Evolutionary conservation across 2,329 filamentous ascomycete species (phyloP).

Genomic region (Fusarium caatingaense): DNA sequence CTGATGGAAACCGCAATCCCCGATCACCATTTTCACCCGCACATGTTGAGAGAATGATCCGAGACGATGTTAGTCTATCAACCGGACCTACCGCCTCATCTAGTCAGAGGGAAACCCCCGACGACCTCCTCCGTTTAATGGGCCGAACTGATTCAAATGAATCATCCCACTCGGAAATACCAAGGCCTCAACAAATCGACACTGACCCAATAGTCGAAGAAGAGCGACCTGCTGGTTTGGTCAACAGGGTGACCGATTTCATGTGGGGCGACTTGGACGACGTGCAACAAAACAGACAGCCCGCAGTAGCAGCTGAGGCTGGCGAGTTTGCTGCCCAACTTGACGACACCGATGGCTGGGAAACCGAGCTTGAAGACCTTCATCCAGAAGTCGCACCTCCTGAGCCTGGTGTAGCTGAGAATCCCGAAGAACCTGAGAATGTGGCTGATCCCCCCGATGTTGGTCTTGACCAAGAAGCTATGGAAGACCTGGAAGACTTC

Average conservation of each 20-base stretch:
- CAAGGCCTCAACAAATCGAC: slow-evolving; percentile 7
- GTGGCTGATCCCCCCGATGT: slow-evolving; percentile 73
- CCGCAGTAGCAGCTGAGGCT: slow-evolving; percentile 55
- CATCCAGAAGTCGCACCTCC: slow-evolving; percentile 51
- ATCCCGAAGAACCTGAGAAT: slow-evolving; percentile 56
- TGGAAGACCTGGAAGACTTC: slow-evolving; percentile 91
- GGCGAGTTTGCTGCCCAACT: slow-evolving; percentile 50
- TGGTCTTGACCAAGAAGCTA: slow-evolving; percentile 78
- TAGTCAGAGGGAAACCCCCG: neutral
- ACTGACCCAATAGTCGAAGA: slow-evolving; percentile 28
- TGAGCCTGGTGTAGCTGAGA: slow-evolving; percentile 36
- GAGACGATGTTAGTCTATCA: slow-evolving; percentile 1
- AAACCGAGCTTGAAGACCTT: slow-evolving; percentile 53
- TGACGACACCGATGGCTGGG: slow-evolving; percentile 48
- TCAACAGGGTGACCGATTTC: slow-evolving; percentile 63
- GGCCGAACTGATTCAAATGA: slow-evolving; percentile 6
- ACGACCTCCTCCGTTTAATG: slow-evolving; percentile 5
- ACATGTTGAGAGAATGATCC: neutral
- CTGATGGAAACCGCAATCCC: neutral
- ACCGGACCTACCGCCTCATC: neutral
- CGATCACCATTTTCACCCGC: slow-evolving; percentile 1
- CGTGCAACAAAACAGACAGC: slow-evolving; percentile 45
- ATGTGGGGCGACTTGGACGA: slow-evolving; percentile 69
- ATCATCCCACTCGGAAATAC: neutral
- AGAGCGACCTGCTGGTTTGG: slow-evolving; percentile 41